Percentiles rank a stretch among this genome's conserved stretches.
Conservation (phyloP, 2,329 filamentous ascomycete genomes). For the Arthrobotrys sphaeroides region DNA sequence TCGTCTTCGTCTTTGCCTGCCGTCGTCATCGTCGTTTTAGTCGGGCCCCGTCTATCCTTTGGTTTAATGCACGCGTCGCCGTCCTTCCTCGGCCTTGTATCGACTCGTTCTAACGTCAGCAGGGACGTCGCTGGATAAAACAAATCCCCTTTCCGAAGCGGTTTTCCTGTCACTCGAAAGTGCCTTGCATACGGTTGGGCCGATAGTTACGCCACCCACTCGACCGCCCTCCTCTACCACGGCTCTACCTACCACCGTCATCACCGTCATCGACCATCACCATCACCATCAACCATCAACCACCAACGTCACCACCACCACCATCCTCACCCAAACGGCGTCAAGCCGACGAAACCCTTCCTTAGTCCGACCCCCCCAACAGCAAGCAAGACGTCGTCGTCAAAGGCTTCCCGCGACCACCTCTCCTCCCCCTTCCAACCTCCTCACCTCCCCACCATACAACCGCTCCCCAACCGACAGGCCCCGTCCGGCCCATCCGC, state of each 20-base stretch:
- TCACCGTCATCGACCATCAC: not conserved
- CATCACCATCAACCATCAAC: not conserved
- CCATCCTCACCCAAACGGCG: conserved; percentile 17
- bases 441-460: conserved; percentile 53
- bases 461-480: conserved; percentile 52
- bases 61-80: conserved; percentile 54
- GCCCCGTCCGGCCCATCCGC: conserved; percentile 47
- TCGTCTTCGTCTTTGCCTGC: not conserved
- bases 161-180: conserved; percentile 24
- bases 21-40: not conserved
- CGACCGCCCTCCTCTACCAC: not conserved
- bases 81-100: conserved; percentile 28
- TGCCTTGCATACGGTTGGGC: conserved; percentile 18
- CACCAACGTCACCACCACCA: too few relatives aligned
- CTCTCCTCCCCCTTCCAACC: conserved; percentile 54
- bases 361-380: conserved; percentile 44
- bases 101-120: conserved; percentile 45
- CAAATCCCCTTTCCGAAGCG: conserved; percentile 29
- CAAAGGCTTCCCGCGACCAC: conserved; percentile 54
- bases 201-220: conserved; percentile 5
- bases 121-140: conserved; percentile 41
- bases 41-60: conserved; percentile 12
- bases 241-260: not conserved
- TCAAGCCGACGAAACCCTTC: conserved; percentile 18
- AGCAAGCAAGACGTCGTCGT: conserved; percentile 55